A percentile compares a stretch with the other conserved stretches of the same genome.
These are phyloP conservation scores for Microcyclospora pomicola DNA, from an alignment of 2,329 filamentous ascomycete genomes.

Conservation along the genomic window DNA sequence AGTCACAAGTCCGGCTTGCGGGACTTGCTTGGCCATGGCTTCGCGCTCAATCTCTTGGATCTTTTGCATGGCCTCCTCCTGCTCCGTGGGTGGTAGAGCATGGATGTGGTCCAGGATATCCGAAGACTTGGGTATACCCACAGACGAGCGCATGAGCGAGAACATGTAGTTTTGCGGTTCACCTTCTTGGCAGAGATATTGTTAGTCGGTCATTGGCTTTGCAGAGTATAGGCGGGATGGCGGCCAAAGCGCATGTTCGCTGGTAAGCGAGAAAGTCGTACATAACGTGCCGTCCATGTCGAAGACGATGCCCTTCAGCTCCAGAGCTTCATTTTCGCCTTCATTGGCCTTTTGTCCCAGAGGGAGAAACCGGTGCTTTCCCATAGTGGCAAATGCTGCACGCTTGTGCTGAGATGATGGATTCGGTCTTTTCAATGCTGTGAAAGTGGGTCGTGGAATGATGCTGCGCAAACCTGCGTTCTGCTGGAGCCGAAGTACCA, in stretches of 20 bases:
- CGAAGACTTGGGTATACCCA: conserved; percentile 55
- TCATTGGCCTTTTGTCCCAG: conserved; percentile 22
- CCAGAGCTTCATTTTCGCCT: conserved; percentile 21
- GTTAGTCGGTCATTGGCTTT: neutral
- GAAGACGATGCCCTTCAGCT: conserved; percentile 55
- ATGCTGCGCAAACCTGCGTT: too few species aligned
- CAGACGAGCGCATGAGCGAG: conserved; percentile 60
- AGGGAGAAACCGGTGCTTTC: conserved; percentile 33
- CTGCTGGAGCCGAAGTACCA: too few species aligned
- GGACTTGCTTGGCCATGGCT: conserved; percentile 66
- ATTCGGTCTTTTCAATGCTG: too few species aligned
- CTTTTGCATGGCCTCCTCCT: conserved; percentile 49
- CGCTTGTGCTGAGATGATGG: too few species aligned
- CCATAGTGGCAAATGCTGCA: too few species aligned
- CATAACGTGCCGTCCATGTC: conserved; percentile 93
- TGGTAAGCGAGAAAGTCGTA: conserved; percentile 24
- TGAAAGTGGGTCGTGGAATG: too few species aligned
- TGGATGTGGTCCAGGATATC: conserved; percentile 90
- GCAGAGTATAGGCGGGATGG: neutral
- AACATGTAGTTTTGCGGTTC: conserved; percentile 96
- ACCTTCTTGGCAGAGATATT: conserved; percentile 34
- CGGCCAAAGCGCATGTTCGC: neutral
- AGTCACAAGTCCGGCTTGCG: conserved; percentile 63
- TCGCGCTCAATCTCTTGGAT: conserved; percentile 67
- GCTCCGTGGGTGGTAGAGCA: conserved; percentile 46